Conservation (phyloP, 768 basidiomycete genomes). For the Pisolithus marmoratus region DNA sequence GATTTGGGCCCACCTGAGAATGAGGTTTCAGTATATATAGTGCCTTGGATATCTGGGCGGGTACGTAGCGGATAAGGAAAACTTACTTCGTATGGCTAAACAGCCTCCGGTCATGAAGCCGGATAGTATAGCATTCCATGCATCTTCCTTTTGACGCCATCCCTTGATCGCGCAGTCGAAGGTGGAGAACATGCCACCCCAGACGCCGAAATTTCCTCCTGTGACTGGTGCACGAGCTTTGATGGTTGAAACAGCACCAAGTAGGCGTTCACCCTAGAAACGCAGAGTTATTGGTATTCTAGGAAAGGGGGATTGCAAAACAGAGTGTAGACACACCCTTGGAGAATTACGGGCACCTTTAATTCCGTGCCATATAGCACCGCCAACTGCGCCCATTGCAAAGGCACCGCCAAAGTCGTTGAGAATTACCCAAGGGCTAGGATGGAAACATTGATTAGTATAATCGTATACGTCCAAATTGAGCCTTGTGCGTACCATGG, state of each 20-base stretch:
- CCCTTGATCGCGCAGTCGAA: conserved; percentile 99
- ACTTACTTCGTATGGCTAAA: conserved; percentile 87
- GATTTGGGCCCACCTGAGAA: conserved; percentile 82
- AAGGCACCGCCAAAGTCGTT: conserved; percentile 98
- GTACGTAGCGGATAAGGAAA: background rate
- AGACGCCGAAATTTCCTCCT: conserved; percentile 93
- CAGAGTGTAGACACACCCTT: conserved; percentile 47
- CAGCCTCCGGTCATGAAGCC: conserved; percentile 99
- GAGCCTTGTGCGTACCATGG: conserved; percentile 59
- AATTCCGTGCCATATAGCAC: conserved; percentile 97
- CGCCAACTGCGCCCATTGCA: conserved; percentile 96
- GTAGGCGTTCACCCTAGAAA: conserved; percentile 84
- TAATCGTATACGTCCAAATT: background rate
- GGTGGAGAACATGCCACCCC: conserved; percentile 98
- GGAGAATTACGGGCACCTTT: conserved; percentile 98
- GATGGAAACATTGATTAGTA: conserved; percentile 7
- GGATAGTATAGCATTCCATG: conserved; percentile 98
- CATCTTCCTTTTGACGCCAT: conserved; percentile 94
- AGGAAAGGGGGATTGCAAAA: background rate
- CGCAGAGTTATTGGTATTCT: background rate
- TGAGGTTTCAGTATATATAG: conserved; percentile 5
- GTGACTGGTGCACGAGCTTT: conserved; percentile 98
- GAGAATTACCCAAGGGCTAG: conserved; percentile 95
- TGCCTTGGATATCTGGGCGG: background rate
- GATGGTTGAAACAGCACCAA: conserved; percentile 92